Evolutionary conservation across 495 filamentous ascomycete species (phyloP).

Genomic region (Hypoxylon lienhwacheense): DNA sequence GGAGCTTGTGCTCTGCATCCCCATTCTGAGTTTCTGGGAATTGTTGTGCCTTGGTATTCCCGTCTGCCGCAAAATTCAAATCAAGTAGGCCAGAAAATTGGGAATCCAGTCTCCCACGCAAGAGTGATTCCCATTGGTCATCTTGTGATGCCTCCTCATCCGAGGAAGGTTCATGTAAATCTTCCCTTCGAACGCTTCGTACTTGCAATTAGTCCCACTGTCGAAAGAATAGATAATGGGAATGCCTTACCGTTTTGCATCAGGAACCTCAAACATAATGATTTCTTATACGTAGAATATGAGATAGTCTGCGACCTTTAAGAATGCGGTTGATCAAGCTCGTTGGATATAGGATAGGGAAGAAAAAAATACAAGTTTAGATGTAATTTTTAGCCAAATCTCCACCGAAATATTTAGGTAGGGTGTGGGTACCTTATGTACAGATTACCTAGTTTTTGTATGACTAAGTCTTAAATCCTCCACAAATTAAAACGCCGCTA

Average conservation of each 20-base stretch:
- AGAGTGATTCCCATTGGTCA: conserved; percentile 31
- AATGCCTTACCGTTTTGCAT: conserved; percentile 54
- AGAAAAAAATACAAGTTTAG: too few relatives aligned
- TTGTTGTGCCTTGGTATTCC: conserved; percentile 4
- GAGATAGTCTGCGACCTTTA: too few relatives aligned
- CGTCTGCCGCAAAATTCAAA: conserved; percentile 24
- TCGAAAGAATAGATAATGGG: not conserved
- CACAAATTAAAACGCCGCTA: too few relatives aligned
- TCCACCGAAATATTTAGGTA: too few relatives aligned
- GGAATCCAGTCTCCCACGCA: conserved; percentile 45
- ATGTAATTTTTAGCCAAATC: too few relatives aligned
- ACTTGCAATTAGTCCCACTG: conserved; percentile 18
- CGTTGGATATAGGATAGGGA: too few relatives aligned
- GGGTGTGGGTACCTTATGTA: too few relatives aligned
- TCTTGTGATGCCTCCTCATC: conserved; percentile 31
- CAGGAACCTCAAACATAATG: conserved; percentile 55
- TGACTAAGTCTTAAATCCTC: too few relatives aligned
- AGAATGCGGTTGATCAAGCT: too few relatives aligned
- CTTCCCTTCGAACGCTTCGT: conserved; percentile 54
- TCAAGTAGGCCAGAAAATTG: conserved; percentile 47
- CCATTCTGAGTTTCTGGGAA: not conserved
- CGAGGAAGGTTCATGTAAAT: conserved; percentile 48
- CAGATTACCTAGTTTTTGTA: too few relatives aligned
- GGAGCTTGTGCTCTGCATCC: conserved; percentile 8
- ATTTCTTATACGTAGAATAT: too few relatives aligned